Evolutionary conservation across 495 filamentous ascomycete genomes (phyloP).

Genomic region (Penicillium silybi): DNA sequence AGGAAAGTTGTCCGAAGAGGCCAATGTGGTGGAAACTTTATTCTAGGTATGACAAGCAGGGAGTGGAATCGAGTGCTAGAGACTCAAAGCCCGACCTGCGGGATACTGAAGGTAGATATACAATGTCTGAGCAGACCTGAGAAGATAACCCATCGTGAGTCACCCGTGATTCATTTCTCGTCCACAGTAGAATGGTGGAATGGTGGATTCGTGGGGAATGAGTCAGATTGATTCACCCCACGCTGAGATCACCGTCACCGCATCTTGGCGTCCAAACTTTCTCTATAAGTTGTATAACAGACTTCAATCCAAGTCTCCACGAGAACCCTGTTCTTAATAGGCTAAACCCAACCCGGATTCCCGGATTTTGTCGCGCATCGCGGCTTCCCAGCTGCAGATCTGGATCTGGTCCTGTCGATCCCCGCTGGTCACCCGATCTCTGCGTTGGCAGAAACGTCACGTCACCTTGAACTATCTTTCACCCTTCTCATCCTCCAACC

Average conservation of each 20-base stretch:
- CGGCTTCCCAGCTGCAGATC: conserved; percentile 21
- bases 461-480: conserved; percentile 10
- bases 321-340: conserved; percentile 1
- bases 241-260: conserved; percentile 2
- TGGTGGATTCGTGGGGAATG: not conserved
- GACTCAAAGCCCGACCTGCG: not conserved
- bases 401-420: conserved; percentile 35
- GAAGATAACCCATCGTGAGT: not conserved
- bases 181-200: not conserved
- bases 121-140: not conserved
- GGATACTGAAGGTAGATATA: not conserved
- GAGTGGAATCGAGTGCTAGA: not conserved
- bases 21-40: not conserved
- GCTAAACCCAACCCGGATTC: not conserved
- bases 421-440: conserved; percentile 41
- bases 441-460: conserved; percentile 36
- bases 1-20: not conserved
- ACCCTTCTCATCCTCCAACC: not conserved
- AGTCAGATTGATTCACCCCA: conserved; percentile 21
- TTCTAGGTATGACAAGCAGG: not conserved
- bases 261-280: conserved; percentile 8
- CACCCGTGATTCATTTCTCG: not conserved
- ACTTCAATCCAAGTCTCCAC: not conserved
- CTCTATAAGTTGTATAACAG: not conserved
- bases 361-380: conserved; percentile 14